A percentile compares a stretch with the other conserved stretches of the same genome.
Evolutionary conservation across 345 rosid genomes (phyloP).

Genomic region (Acer saccharum): DNA sequence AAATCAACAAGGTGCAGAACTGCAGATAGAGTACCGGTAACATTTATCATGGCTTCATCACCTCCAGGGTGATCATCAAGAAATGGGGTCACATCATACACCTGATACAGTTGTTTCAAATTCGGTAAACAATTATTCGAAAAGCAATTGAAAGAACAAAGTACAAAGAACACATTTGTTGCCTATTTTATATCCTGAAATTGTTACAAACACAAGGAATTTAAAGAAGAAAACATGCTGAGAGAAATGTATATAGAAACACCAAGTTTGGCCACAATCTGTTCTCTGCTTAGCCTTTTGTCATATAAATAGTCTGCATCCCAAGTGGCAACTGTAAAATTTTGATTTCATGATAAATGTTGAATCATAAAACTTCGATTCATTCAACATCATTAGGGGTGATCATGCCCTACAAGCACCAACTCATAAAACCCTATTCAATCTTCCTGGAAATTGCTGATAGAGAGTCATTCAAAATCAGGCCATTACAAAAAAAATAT

Average conservation of each 20-base stretch:
- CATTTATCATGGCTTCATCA: conserved; percentile 70
- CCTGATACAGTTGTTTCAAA: conserved; percentile 42
- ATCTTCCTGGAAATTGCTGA: not conserved
- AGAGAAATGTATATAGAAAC: not conserved
- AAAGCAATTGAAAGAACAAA: not conserved
- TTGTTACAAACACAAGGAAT: not conserved
- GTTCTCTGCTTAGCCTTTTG: not conserved
- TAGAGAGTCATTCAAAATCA: not conserved
- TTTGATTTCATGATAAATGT: not conserved
- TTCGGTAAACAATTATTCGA: not conserved
- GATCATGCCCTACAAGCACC: not conserved
- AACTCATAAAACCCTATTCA: not conserved
- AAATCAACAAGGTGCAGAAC: not conserved
- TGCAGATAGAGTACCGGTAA: conserved; percentile 53
- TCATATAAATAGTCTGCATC: not conserved
- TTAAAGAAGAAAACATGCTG: not conserved
- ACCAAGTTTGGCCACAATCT: not conserved
- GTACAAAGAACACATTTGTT: not conserved
- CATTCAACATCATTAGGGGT: too few relatives aligned
- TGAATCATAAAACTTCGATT: too few relatives aligned
- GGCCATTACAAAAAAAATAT: not conserved
- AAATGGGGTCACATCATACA: conserved; percentile 75
- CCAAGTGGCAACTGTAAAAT: not conserved
- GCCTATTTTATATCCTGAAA: not conserved
- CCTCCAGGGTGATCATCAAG: conserved; percentile 94